These are phyloP conservation scores for Eragrostis nindensis DNA, from an alignment of 176 grass and related monocot genomes.

Conservation along the genomic window DNA sequence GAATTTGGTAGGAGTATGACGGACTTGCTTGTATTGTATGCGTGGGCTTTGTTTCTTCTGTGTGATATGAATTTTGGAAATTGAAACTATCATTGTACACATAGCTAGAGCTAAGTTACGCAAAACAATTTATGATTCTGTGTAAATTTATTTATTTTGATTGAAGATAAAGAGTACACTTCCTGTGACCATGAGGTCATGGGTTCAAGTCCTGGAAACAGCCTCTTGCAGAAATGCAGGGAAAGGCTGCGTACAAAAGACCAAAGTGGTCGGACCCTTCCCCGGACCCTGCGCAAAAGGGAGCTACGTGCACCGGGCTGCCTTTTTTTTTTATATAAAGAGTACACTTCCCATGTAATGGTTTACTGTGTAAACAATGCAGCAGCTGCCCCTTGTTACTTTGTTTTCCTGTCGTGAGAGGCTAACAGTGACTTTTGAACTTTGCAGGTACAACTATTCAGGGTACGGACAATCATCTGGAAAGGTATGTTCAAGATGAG, in stretches of 20 bases:
- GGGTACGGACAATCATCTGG: constrained; percentile 90
- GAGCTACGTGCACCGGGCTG: too few relatives aligned
- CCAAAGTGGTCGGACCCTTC: too few relatives aligned
- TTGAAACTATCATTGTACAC: not conserved
- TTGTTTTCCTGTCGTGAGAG: constrained; percentile 30
- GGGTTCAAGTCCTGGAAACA: too few relatives aligned
- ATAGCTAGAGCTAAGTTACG: constrained; percentile 14
- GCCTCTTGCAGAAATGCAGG: too few relatives aligned
- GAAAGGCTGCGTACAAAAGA: too few relatives aligned
- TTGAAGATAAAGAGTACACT: not conserved
- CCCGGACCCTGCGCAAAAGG: too few relatives aligned
- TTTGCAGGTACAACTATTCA: constrained; percentile 92
- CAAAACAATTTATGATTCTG: not conserved
- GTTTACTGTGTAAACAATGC: not conserved
- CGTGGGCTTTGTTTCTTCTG: not conserved
- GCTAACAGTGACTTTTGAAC: constrained; percentile 42
- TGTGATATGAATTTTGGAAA: constrained; percentile 11
- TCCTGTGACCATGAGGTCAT: too few relatives aligned
- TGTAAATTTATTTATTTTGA: not conserved
- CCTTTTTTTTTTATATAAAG: too few relatives aligned
- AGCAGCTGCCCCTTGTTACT: constrained; percentile 15
- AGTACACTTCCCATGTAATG: not conserved
- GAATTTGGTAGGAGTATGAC: not conserved
- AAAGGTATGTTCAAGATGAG: constrained; percentile 62
- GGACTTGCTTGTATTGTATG: not conserved